Evolutionary conservation across 805 yeast genomes (phyloP).

Genomic region (Kuraishia borneana): DNA sequence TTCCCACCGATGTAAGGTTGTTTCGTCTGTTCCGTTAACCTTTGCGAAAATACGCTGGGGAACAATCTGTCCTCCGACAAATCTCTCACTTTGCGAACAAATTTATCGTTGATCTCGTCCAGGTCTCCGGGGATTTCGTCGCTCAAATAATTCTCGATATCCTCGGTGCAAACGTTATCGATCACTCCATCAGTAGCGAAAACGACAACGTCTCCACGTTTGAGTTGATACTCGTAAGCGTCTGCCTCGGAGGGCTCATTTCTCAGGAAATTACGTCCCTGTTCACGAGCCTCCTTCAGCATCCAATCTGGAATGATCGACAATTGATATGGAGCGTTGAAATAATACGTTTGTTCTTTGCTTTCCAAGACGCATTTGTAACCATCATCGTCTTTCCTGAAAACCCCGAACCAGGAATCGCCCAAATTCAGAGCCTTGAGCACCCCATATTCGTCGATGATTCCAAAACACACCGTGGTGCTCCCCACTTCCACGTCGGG

Average conservation of each 20-base stretch:
- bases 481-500: slow-evolving; percentile 80
- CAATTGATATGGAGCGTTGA: slow-evolving; percentile 87
- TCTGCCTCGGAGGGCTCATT: slow-evolving; percentile 67
- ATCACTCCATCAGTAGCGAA: slow-evolving; percentile 93
- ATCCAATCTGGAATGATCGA: slow-evolving; percentile 69
- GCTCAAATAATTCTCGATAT: slow-evolving; percentile 55
- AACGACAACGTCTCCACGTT: slow-evolving; percentile 64
- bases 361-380: slow-evolving; percentile 51
- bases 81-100: slow-evolving; percentile 57
- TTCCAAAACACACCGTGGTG: slow-evolving; percentile 84
- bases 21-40: slow-evolving; percentile 52
- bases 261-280: slow-evolving; percentile 54
- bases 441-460: slow-evolving; percentile 39
- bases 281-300: slow-evolving; percentile 36
- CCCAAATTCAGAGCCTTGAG: slow-evolving; percentile 75
- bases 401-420: slow-evolving; percentile 89
- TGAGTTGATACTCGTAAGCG: slow-evolving; percentile 49
- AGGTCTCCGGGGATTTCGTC: slow-evolving; percentile 33
- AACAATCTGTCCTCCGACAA: slow-evolving; percentile 63
- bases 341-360: slow-evolving; percentile 70
- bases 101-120: slow-evolving; percentile 33
- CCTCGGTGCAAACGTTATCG: slow-evolving; percentile 70
- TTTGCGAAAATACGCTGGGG: slow-evolving; percentile 83
- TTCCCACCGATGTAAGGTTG: slow-evolving; percentile 81
- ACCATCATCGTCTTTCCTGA: slow-evolving; percentile 29